Conservation (phyloP, 2,329 filamentous ascomycete species). For the Trichophyton verrucosum region DNA sequence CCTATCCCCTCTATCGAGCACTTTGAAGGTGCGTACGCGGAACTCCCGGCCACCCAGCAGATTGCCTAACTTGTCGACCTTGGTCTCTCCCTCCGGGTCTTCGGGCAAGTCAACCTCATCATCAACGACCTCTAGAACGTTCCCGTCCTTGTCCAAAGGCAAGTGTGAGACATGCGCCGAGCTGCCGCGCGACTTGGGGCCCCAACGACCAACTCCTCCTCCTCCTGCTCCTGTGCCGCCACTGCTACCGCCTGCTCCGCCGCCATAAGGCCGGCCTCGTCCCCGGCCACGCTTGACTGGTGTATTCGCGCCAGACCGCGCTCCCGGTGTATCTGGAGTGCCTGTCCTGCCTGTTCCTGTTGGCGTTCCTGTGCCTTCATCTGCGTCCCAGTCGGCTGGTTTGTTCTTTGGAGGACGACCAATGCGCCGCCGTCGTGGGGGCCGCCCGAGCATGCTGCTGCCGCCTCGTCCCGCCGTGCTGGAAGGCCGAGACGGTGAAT, state of each 20-base stretch:
- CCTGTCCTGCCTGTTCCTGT: conserved; percentile 21
- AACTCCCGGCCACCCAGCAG: conserved; percentile 79
- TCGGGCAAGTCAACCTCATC: conserved; percentile 87
- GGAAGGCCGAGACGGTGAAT: conserved; percentile 40
- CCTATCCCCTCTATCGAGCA: conserved; percentile 67
- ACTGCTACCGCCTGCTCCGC: conserved; percentile 48
- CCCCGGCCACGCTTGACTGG: conserved; percentile 48
- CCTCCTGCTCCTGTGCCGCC: too few relatives aligned
- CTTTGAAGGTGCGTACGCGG: conserved; percentile 86
- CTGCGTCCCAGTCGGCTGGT: conserved; percentile 61
- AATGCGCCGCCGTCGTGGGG: conserved; percentile 55
- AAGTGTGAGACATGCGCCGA: conserved; percentile 39
- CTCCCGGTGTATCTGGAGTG: neutral
- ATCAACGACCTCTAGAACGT: conserved; percentile 50
- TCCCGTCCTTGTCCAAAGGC: conserved; percentile 39
- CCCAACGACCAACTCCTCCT: too few relatives aligned
- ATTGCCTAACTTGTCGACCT: conserved; percentile 81
- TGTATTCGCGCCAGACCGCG: conserved; percentile 34
- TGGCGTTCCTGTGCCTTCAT: conserved; percentile 34
- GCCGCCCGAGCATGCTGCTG: conserved; percentile 13
- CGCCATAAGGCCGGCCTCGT: conserved; percentile 44
- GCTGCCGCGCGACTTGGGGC: conserved; percentile 53
- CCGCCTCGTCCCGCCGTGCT: conserved; percentile 13
- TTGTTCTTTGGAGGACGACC: conserved; percentile 77
- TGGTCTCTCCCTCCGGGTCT: conserved; percentile 77